phyloP scores from a whole-genome alignment of 83 land plant genomes.

The Picea abies region DNA sequence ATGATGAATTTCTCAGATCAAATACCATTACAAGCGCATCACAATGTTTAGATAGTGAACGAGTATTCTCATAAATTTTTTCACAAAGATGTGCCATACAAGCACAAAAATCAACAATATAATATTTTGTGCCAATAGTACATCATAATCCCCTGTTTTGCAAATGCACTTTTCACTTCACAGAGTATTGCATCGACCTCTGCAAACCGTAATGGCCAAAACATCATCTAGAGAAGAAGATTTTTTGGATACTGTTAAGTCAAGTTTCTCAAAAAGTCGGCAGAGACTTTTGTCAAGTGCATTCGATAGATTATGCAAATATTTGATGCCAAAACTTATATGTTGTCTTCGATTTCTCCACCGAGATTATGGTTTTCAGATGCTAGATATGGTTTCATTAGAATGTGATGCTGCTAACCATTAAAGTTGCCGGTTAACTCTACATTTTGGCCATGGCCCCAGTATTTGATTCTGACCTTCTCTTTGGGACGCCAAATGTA shows the following conservation, averaged over 20 bases:
- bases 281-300: too few species aligned
- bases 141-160: too few species aligned
- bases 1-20: slow-evolving; percentile 61
- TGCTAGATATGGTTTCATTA: slow-evolving; percentile 58
- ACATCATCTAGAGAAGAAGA: too few species aligned
- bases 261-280: too few species aligned
- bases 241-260: too few species aligned
- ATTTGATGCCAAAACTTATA: slow-evolving; percentile 25
- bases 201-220: too few species aligned
- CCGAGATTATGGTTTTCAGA: slow-evolving; percentile 26
- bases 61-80: slow-evolving; percentile 24
- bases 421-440: slow-evolving; percentile 82
- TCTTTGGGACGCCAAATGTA: too few species aligned
- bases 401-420: slow-evolving; percentile 74
- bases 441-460: slow-evolving; percentile 53
- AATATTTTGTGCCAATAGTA: slow-evolving; percentile 78
- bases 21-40: slow-evolving; percentile 79
- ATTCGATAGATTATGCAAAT: not conserved
- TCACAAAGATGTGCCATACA: slow-evolving; percentile 62
- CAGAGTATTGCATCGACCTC: too few species aligned
- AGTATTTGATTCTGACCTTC: slow-evolving; percentile 64
- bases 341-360: slow-evolving; percentile 20
- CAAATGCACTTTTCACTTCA: too few species aligned
- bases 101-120: slow-evolving; percentile 64
- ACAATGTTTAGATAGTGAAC: slow-evolving; percentile 30